Percentiles rank a stretch among this genome's conserved stretches.
Conservation (phyloP, 192 early-diverging fungal species). For the Coemansia sp. region DNA sequence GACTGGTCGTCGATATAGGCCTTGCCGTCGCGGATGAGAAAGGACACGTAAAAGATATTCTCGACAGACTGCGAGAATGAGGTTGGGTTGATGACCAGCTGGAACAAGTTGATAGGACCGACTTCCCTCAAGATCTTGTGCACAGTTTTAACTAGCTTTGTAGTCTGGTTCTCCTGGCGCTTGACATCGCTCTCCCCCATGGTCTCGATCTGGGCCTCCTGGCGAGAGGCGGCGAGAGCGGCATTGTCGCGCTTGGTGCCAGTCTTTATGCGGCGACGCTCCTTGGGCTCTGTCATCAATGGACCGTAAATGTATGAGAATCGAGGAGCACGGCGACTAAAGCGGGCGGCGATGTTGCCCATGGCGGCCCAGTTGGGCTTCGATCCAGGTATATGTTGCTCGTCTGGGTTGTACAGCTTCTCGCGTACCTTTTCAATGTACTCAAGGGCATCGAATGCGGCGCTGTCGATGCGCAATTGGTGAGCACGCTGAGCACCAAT, state of each 20-base stretch:
- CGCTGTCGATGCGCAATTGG: slow-evolving; percentile 73
- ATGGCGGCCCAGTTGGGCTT: slow-evolving; percentile 65
- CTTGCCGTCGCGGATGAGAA: slow-evolving; percentile 85
- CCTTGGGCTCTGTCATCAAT: slow-evolving; percentile 33
- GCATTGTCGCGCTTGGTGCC: not conserved
- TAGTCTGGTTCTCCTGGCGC: slow-evolving; percentile 86
- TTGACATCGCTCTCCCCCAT: slow-evolving; percentile 73
- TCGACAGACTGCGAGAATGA: slow-evolving; percentile 95
- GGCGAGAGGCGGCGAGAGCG: not conserved
- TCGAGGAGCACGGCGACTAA: slow-evolving; percentile 62
- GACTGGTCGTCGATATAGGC: slow-evolving; percentile 74
- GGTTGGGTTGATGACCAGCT: slow-evolving; percentile 86
- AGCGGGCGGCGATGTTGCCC: slow-evolving; percentile 59
- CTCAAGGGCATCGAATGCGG: slow-evolving; percentile 77
- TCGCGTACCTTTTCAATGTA: slow-evolving; percentile 68
- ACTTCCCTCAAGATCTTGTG: slow-evolving; percentile 60
- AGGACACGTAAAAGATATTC: slow-evolving; percentile 98
- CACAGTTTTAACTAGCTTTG: slow-evolving; percentile 75
- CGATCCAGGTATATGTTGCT: slow-evolving; percentile 37
- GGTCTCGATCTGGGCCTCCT: slow-evolving; percentile 52
- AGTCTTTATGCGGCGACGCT: slow-evolving; percentile 16
- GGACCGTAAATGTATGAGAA: slow-evolving; percentile 78
- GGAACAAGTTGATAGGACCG: slow-evolving; percentile 74
- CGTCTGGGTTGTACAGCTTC: slow-evolving; percentile 52
- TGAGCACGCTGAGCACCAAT: slow-evolving; percentile 76